Percentiles rank a stretch among this genome's conserved stretches.
Conservation (phyloP, 768 basidiomycete species). For the Leccinum truebloodii region DNA sequence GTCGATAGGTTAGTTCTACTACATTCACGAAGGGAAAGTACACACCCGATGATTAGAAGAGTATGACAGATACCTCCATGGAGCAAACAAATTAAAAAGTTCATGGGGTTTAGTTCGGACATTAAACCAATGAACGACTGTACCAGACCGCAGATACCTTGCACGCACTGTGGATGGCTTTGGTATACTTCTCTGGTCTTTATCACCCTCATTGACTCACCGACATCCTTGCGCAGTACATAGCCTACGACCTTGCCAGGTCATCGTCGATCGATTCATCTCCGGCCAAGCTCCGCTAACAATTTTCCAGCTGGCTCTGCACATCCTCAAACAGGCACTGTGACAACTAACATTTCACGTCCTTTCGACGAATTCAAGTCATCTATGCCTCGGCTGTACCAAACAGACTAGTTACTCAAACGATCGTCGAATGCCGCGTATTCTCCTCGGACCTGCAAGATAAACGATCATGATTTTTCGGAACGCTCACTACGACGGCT, state of each 20-base stretch:
- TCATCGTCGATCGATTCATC: background rate
- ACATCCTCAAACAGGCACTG: background rate
- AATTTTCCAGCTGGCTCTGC: background rate
- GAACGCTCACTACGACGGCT: background rate
- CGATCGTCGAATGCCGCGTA: background rate
- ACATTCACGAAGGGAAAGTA: background rate
- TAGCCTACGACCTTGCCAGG: background rate
- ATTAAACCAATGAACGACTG: background rate
- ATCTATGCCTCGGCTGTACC: background rate
- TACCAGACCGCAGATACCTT: background rate
- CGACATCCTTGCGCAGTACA: background rate
- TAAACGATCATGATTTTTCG: background rate
- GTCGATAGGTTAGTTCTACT: background rate
- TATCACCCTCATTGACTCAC: background rate
- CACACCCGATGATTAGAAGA: background rate
- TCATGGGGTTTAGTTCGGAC: background rate
- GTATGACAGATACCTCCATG: background rate
- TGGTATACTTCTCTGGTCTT: background rate
- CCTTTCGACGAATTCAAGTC: background rate
- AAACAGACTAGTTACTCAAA: background rate
- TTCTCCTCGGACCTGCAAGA: background rate
- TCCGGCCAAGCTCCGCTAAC: background rate
- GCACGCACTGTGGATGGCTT: background rate
- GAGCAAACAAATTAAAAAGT: background rate
- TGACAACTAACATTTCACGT: background rate